phyloP scores from a whole-genome alignment of 2,329 filamentous ascomycete species.

The Metarhizium album region DNA sequence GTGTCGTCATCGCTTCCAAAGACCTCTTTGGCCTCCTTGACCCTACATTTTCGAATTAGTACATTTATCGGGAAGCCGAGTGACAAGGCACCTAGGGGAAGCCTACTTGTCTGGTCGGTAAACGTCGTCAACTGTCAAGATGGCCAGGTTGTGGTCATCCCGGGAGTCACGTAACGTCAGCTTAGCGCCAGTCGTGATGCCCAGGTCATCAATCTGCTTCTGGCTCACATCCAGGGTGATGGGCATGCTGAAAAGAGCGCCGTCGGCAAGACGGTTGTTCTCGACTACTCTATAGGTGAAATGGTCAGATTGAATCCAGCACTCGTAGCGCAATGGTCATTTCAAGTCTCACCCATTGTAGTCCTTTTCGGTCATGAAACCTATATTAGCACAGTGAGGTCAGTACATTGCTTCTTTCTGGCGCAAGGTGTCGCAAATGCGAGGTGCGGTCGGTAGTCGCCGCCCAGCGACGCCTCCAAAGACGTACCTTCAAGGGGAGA shows the following conservation, averaged over 20 bases:
- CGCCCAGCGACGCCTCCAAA: neutral
- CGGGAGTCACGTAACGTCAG: constrained; percentile 89
- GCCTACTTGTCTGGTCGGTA: constrained; percentile 91
- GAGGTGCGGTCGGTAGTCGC: neutral
- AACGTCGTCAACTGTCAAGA: constrained; percentile 89
- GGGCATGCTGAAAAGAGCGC: constrained; percentile 90
- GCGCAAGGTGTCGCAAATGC: constrained; percentile 1
- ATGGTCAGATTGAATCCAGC: neutral
- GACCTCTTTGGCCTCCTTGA: constrained; percentile 83
- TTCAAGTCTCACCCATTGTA: constrained; percentile 66
- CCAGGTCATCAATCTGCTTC: constrained; percentile 61
- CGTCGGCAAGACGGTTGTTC: constrained; percentile 75
- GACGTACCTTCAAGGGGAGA: constrained; percentile 83
- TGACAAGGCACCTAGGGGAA: neutral
- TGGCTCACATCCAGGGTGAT: constrained; percentile 84
- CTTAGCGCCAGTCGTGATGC: constrained; percentile 69
- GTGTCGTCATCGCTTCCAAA: constrained; percentile 85
- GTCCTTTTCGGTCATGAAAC: constrained; percentile 95
- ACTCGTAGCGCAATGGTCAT: neutral
- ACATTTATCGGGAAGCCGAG: neutral
- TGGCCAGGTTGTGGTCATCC: constrained; percentile 92
- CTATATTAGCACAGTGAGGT: constrained; percentile 31
- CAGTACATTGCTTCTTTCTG: neutral
- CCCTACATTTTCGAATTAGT: constrained; percentile 34
- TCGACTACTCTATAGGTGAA: constrained; percentile 62